A percentile compares a stretch with the other conserved stretches of the same genome.
Evolutionary conservation across 2,329 filamentous ascomycete genomes (phyloP).

Genomic region (Leptographium wingfieldii): DNA sequence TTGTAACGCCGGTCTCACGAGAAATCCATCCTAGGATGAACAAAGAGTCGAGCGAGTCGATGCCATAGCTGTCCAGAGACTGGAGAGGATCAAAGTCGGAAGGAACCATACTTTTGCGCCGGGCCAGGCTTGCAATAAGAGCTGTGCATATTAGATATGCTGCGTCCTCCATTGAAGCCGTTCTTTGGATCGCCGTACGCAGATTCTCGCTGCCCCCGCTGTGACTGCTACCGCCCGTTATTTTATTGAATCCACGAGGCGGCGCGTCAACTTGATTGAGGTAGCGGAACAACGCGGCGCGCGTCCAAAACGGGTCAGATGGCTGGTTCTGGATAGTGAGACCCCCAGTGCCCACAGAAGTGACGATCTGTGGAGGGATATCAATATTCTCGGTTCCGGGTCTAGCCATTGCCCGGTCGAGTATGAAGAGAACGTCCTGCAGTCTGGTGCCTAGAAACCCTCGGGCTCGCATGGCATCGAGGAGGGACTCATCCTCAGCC

Average conservation of each 20-base stretch:
- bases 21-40: conserved; percentile 13
- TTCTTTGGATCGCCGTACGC: background rate
- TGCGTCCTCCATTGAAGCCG: conserved; percentile 3
- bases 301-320: conserved; percentile 41
- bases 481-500: conserved; percentile 31
- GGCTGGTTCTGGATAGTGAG: conserved; percentile 38
- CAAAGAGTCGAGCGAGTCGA: conserved; percentile 15
- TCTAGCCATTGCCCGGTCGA: conserved; percentile 32
- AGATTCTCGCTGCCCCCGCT: conserved; percentile 1
- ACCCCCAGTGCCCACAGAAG: conserved; percentile 42
- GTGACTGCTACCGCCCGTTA: background rate
- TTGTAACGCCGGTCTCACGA: conserved; percentile 12
- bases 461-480: conserved; percentile 34
- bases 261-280: conserved; percentile 36
- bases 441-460: conserved; percentile 43
- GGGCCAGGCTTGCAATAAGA: conserved; percentile 10
- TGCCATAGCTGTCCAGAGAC: conserved; percentile 12
- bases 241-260: conserved; percentile 3
- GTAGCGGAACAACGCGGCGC: conserved; percentile 33
- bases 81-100: conserved; percentile 10
- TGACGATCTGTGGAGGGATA: conserved; percentile 35
- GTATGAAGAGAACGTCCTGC: conserved; percentile 33
- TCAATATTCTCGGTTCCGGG: conserved; percentile 15
- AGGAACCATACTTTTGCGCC: conserved; percentile 12
- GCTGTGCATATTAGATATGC: background rate